phyloP scores from a whole-genome alignment of 495 filamentous ascomycete species.

The Tuber umbilicatum region DNA sequence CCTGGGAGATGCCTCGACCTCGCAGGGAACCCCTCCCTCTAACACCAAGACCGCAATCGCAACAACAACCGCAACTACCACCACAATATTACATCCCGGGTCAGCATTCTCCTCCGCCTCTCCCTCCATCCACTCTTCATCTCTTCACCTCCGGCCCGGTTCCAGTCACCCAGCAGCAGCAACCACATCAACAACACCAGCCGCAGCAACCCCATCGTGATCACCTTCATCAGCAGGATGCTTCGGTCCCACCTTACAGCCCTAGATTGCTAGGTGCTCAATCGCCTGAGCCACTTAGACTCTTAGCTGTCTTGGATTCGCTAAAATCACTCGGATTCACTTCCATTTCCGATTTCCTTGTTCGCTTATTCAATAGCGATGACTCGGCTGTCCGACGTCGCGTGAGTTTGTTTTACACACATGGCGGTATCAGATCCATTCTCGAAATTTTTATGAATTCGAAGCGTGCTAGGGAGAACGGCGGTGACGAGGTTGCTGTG shows the following conservation, averaged over 20 bases:
- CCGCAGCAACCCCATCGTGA: conserved; percentile 22
- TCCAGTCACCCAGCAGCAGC: conserved; percentile 9
- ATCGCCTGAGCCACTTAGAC: conserved; percentile 30
- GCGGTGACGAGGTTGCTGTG: conserved; percentile 31
- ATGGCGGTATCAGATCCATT: conserved; percentile 33
- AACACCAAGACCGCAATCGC: conserved; percentile 13
- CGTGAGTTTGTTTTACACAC: conserved; percentile 35
- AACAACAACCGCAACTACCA: conserved; percentile 17
- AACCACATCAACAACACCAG: conserved; percentile 14
- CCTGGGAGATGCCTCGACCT: conserved; percentile 24
- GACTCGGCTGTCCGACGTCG: conserved; percentile 31
- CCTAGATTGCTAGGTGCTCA: conserved; percentile 24
- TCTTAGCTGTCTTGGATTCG: conserved; percentile 31
- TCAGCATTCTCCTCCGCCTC: conserved; percentile 8
- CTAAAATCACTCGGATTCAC: conserved; percentile 33
- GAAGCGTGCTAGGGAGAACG: conserved; percentile 32
- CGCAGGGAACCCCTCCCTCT: conserved; percentile 18
- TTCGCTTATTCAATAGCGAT: conserved; percentile 30
- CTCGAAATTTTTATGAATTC: conserved; percentile 36
- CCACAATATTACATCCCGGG: conserved; percentile 16
- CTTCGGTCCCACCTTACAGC: conserved; percentile 19
- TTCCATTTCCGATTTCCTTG: conserved; percentile 31
- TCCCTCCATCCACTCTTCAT: conserved; percentile 7
- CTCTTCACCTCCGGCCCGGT: background rate
- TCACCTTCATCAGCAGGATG: conserved; percentile 4